Evolutionary conservation across 129 eudicot genomes (phyloP), one percentile per base, ranked within the genome.

Genomic region (Artemisia argyi): DNA sequence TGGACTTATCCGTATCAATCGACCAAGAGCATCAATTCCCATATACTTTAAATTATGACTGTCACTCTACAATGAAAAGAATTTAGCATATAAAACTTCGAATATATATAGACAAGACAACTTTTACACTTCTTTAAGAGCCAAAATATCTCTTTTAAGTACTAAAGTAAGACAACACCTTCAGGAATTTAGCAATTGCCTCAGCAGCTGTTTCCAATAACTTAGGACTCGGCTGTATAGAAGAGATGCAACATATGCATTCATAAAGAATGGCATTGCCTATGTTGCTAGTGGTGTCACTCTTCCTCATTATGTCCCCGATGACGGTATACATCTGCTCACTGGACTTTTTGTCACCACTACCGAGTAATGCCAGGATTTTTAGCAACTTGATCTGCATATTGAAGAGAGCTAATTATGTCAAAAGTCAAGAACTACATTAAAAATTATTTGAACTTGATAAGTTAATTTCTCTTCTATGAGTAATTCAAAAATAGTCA

Each of bases 221-320:
- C 82, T 95, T 95, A 6, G 96, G 81, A 73, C 81, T 95, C 56
- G 97, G 85, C 69, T 79, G 83, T 75, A 95, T 85, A 42, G 97
- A 85, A 56, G 99, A 81, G 66, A 83, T 83, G 77, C 99, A 95
- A 82, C 99, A 91, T 47, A 95, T 87, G 84, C 91, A 78, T 79
- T 95, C 99, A 66, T 91, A 95, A 65, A 95, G 93, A 74, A 95
- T 85, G 65, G 97, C 99, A 80, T 95, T 95, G 69, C 97, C 99
- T 26, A 95, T 91, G 82, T 95, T 95, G 80, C 85, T 95, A 30
- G 95, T 26, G 66, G 88, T 62, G 75, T 95, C 99, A 67, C 90
- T 81, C 83, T 91, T 95, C 76, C 94, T 88, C 86, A 95, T 90
- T 66, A 95, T 86, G 80, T 95, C 99, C 68, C 96, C 87, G 1